Base-by-base conservation (phyloP, 2,329 filamentous ascomycete genomes). In the Trichoderma sp. region DNA sequence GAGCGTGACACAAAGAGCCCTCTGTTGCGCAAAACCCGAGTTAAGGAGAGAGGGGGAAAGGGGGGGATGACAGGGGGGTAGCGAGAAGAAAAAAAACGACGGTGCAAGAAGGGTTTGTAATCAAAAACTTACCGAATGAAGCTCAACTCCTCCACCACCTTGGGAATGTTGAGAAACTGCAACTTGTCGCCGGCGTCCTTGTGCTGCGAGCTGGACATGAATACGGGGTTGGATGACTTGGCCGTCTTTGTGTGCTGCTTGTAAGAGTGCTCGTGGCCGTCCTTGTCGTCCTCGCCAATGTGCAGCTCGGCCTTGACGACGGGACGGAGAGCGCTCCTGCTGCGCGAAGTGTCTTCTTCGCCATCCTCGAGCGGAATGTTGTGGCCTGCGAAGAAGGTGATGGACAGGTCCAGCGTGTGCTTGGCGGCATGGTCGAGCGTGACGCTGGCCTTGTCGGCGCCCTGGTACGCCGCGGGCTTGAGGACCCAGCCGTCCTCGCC, bases 401-500 rank as follows among this genome's bases (percentile, higher is more conserved):
- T 90, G 63, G 83, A 86, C 9, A 97, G 84, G 75, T 92, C 87
- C 34, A 97, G 81, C 0, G 84, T 89, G 71, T 83, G 84, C 4
- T 82, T 78, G 4, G 86, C 82, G 1, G 84, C 84, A 28, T 85
- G 81, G 57, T 83, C 82, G 70, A 87, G 84, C 5, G 81, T 81
- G 26, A 80, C 77, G 18, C 78, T 77, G n/a, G 70, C 71, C 74
- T 80, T 84, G 72, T 84, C 81, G 21, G 81, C 79, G 74, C 84
- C 85, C 72, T 90, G 91, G 80, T 94, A 96, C 18, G 91, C 91
- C 36, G 86, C 80, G 0, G 95, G 94, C 81, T 98, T 98, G 73
- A 96, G 85, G 3, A 95, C 89, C 93, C 93, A 98, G 53, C 95
- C 95, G 56, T 88, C 84, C 65, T 93, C 92, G 11, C 90, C 93